phyloP scores from a whole-genome alignment of 1,284 basidiomycete species.

The Pascua sp. region DNA sequence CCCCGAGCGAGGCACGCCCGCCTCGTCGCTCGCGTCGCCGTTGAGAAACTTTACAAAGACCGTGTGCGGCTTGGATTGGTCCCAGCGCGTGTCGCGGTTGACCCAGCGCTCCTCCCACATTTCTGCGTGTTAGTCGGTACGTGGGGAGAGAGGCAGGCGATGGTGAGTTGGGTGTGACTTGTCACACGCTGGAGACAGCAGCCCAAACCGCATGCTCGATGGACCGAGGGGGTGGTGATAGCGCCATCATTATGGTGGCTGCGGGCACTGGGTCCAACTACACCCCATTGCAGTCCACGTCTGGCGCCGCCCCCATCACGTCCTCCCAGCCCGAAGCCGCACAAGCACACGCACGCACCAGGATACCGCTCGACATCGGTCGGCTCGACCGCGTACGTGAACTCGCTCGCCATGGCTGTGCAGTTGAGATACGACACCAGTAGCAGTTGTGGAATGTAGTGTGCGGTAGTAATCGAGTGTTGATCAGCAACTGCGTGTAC shows the following conservation, averaged over 20 bases:
- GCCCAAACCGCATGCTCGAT: background rate
- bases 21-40: conserved; percentile 42
- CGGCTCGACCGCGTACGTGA: conserved; percentile 4
- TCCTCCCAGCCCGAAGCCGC: too few relatives aligned
- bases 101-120: conserved; percentile 47
- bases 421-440: too few relatives aligned
- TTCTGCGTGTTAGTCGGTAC: conserved; percentile 4
- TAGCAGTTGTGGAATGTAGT: too few relatives aligned
- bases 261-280: too few relatives aligned
- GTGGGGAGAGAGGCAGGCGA: background rate
- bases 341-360: conserved; percentile 4
- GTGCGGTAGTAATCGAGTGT: too few relatives aligned
- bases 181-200: too few relatives aligned
- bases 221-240: background rate
- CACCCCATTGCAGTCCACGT: too few relatives aligned
- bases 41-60: conserved; percentile 58
- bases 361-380: conserved; percentile 14
- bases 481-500: too few relatives aligned
- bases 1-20: conserved; percentile 58
- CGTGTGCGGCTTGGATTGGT: conserved; percentile 57
- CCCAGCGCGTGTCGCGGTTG: conserved; percentile 52
- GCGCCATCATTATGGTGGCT: too few relatives aligned
- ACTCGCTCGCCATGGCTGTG: too few relatives aligned
- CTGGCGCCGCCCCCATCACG: background rate
- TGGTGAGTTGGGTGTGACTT: background rate